These are phyloP conservation scores for Leishmania martiniquensis DNA, from an alignment of 208 protist genomes.

Conservation along the genomic window DNA sequence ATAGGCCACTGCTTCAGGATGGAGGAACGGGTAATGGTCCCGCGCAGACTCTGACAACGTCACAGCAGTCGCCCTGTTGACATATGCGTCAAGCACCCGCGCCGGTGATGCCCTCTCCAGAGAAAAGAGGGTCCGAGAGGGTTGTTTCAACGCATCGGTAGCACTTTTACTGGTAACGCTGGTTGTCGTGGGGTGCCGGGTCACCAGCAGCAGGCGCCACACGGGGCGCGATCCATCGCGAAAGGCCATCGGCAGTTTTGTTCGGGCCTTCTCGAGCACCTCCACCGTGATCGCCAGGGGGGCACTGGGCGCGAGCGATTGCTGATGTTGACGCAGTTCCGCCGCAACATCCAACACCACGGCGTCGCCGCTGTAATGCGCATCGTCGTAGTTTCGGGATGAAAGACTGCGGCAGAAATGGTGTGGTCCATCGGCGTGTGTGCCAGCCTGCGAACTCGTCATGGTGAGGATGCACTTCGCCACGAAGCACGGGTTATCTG, in stretches of 20 bases:
- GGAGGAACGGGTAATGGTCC: conserved; percentile 50
- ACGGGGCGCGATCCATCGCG: conserved; percentile 23
- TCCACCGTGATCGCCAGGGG: conserved; percentile 41
- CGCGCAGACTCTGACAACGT: conserved; percentile 13
- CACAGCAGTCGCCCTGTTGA: background rate
- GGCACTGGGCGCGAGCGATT: conserved; percentile 3
- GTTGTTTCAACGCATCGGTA: background rate
- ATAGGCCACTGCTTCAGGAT: conserved; percentile 44
- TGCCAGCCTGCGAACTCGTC: conserved; percentile 77
- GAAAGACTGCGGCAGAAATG: conserved; percentile 54
- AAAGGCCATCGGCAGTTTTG: conserved; percentile 16
- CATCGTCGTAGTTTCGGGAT: conserved; percentile 42
- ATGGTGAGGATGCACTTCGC: conserved; percentile 50
- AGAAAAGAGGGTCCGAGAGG: background rate
- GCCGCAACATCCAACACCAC: conserved; percentile 52
- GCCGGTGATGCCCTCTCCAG: background rate
- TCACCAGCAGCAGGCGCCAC: conserved; percentile 63
- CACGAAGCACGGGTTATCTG: conserved; percentile 54
- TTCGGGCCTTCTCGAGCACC: conserved; percentile 40
- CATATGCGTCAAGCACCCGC: no score
- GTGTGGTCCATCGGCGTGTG: conserved; percentile 70
- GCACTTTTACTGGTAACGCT: background rate
- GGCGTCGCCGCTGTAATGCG: conserved; percentile 73
- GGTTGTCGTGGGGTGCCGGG: conserved; percentile 8
- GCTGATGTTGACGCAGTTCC: conserved; percentile 26